phyloP scores from a whole-genome alignment of 305 asterid species.

The Fraxinus nigra region DNA sequence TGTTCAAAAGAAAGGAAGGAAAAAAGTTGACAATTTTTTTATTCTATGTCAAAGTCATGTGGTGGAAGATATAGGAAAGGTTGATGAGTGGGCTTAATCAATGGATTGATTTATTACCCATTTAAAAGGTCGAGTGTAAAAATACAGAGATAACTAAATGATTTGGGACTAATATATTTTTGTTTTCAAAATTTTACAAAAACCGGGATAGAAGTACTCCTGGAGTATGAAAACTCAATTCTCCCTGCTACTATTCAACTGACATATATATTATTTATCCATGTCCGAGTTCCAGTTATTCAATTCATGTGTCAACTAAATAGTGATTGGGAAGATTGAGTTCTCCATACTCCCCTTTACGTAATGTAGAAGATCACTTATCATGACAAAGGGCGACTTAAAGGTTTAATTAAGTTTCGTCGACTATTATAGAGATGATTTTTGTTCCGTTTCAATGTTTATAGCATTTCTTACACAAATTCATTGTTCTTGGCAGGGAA shows the following conservation, averaged over 20 bases:
- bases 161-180: background rate
- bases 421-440: background rate
- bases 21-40: no score
- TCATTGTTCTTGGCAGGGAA: conserved; percentile 50
- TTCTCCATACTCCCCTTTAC: background rate
- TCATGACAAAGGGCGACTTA: background rate
- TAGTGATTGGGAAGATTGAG: background rate
- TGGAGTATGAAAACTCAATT: background rate
- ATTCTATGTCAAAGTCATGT: background rate
- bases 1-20: background rate
- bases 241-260: background rate
- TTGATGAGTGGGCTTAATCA: background rate
- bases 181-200: background rate
- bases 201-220: background rate
- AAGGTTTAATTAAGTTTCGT: background rate
- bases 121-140: background rate
- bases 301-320: background rate
- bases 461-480: conserved; percentile 9
- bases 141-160: background rate
- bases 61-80: background rate
- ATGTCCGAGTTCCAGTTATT: background rate
- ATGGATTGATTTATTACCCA: background rate
- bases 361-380: background rate
- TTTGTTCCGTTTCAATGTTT: background rate
- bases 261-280: no score